Conservation (phyloP, 2,329 filamentous ascomycete genomes). For the Canariomyces notabilis region DNA sequence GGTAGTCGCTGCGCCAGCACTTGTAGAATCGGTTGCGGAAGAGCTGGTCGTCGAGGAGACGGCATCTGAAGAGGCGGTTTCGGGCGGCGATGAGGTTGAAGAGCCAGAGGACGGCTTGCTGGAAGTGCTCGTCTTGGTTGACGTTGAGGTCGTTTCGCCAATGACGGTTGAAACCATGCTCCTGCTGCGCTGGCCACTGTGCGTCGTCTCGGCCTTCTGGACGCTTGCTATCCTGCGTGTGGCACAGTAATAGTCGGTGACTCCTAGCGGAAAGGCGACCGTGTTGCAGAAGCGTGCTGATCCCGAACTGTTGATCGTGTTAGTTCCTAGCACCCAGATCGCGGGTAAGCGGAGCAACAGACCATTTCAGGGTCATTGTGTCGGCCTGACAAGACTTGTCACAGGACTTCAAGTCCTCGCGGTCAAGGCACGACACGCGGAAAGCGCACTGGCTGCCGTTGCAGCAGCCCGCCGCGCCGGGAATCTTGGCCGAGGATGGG, state of each 20-base stretch:
- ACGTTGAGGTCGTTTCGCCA: neutral
- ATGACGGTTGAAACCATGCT: constrained; percentile 24
- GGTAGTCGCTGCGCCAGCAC: constrained; percentile 3
- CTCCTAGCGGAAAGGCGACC: constrained; percentile 36
- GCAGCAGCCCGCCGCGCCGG: constrained; percentile 42
- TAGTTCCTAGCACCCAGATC: constrained; percentile 15
- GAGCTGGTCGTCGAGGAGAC: constrained; percentile 3
- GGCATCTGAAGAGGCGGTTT: neutral
- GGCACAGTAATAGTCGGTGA: constrained; percentile 44
- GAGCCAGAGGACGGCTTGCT: neutral
- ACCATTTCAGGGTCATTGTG: constrained; percentile 44
- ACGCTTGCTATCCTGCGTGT: constrained; percentile 29
- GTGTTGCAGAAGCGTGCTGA: constrained; percentile 40
- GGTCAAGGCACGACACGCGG: constrained; percentile 37
- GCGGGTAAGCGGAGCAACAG: constrained; percentile 1
- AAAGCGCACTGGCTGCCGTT: constrained; percentile 32
- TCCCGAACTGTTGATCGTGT: constrained; percentile 33
- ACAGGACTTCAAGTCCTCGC: constrained; percentile 35
- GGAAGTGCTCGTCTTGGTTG: neutral
- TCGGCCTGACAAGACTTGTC: constrained; percentile 38
- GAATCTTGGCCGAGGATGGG: constrained; percentile 25
- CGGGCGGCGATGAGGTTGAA: neutral
- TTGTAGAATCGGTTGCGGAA: constrained; percentile 5
- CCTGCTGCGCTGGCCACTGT: constrained; percentile 33
- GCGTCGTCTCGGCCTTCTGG: constrained; percentile 38